Conservation (phyloP, 192 early-diverging fungal species). For the Umbelopsis vinacea region DNA sequence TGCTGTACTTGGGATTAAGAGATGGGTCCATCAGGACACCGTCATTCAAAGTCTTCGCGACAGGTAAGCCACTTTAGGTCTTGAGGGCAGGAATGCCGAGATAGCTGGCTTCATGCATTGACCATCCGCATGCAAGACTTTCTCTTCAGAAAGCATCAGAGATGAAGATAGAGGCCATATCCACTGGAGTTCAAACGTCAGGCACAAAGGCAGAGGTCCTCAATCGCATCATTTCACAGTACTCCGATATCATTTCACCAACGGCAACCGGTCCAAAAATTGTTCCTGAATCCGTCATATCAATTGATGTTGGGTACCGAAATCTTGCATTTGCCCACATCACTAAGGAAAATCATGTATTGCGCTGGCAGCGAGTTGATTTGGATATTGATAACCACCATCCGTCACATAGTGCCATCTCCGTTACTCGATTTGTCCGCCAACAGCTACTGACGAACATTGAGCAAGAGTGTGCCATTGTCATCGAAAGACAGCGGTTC, state of each 20-base stretch:
- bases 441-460: conserved; percentile 15
- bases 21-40: neutral
- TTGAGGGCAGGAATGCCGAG: too few relatives aligned
- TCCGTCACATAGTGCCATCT: conserved; percentile 17
- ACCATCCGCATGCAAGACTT: neutral
- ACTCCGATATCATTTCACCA: neutral
- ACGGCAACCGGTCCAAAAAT: neutral
- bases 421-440: conserved; percentile 23
- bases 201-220: conserved; percentile 25
- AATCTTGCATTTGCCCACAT: conserved; percentile 56
- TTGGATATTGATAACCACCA: conserved; percentile 30
- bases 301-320: conserved; percentile 56
- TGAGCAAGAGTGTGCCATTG: conserved; percentile 12
- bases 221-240: conserved; percentile 10
- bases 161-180: conserved; percentile 13
- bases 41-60: neutral
- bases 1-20: neutral
- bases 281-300: conserved; percentile 42
- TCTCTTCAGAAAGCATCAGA: conserved; percentile 1
- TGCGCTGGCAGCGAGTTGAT: conserved; percentile 48
- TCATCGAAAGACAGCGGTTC: conserved; percentile 51
- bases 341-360: conserved; percentile 33
- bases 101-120: too few relatives aligned
- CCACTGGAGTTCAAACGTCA: conserved; percentile 16
- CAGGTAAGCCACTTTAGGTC: neutral